Evolutionary conservation across 2,329 filamentous ascomycete genomes (phyloP).

Genomic region (Clathrospora elynae): DNA sequence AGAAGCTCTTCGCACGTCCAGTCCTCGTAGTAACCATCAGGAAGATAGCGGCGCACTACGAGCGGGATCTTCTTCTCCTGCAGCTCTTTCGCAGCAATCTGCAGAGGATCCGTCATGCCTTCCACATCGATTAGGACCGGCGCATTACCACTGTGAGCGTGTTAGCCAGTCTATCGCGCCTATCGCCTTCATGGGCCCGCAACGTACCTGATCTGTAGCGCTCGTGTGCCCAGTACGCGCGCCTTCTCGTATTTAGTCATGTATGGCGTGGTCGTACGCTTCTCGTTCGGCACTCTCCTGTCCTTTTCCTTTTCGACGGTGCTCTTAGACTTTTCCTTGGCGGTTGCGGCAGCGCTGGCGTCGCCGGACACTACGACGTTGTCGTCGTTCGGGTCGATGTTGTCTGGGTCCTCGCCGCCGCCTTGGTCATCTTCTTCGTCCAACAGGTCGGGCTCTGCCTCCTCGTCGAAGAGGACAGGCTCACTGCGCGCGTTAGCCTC

Average conservation of each 20-base stretch:
- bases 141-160: slow-evolving; percentile 80
- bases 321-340: slow-evolving; percentile 54
- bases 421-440: slow-evolving; percentile 63
- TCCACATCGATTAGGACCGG: slow-evolving; percentile 95
- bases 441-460: slow-evolving; percentile 69
- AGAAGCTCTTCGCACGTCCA: slow-evolving; percentile 98
- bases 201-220: slow-evolving; percentile 88
- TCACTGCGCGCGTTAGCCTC: slow-evolving; percentile 27
- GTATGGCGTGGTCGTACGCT: slow-evolving; percentile 92
- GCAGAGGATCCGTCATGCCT: slow-evolving; percentile 94
- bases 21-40: slow-evolving; percentile 98
- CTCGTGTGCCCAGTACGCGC: slow-evolving; percentile 88
- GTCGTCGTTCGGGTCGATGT: slow-evolving; percentile 40
- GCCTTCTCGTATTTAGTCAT: slow-evolving; percentile 99
- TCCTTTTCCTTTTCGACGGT: slow-evolving; percentile 64
- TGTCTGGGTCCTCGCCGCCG: slow-evolving; percentile 43
- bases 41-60: slow-evolving; percentile 92
- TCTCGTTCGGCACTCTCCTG: slow-evolving; percentile 88
- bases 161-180: slow-evolving; percentile 23
- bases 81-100: slow-evolving; percentile 97
- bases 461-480: slow-evolving; percentile 60
- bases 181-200: background rate
- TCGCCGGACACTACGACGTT: slow-evolving; percentile 58
- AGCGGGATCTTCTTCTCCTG: slow-evolving; percentile 98
- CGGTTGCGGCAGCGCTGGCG: slow-evolving; percentile 54